phyloP scores from a whole-genome alignment of 441 rosid species.

The Brassica balearica region DNA sequence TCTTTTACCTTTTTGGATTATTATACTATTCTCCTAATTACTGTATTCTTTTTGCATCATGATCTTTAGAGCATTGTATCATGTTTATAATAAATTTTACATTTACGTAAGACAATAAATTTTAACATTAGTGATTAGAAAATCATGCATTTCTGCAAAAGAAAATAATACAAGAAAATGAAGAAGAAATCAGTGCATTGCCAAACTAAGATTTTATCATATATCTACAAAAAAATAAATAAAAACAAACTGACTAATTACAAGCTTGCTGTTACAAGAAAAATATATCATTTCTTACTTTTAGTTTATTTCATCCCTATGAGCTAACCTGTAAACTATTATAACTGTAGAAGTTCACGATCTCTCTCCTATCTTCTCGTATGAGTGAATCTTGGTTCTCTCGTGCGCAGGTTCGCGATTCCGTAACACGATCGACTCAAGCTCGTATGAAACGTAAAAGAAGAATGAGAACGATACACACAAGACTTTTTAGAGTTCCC shows the following conservation, averaged over 20 bases:
- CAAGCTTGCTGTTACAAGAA: conserved; percentile 30
- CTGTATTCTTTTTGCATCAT: not conserved
- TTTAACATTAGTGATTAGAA: not conserved
- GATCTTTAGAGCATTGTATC: not conserved
- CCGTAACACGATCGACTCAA: too few species aligned
- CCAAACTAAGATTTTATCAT: not conserved
- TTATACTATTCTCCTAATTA: not conserved
- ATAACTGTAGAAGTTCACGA: too few species aligned
- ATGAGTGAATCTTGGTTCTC: too few species aligned
- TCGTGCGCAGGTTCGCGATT: too few species aligned
- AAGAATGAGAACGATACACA: too few species aligned
- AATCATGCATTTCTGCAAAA: conserved; percentile 17
- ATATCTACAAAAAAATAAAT: conserved; percentile 1
- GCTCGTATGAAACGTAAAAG: too few species aligned
- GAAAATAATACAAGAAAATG: not conserved
- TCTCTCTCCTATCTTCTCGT: too few species aligned
- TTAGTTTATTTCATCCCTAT: not conserved
- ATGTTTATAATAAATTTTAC: not conserved
- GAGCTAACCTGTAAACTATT: not conserved
- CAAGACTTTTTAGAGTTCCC: too few species aligned
- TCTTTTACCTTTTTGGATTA: not conserved
- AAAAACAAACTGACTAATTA: conserved; percentile 1
- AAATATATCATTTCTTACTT: not conserved
- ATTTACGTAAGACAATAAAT: not conserved
- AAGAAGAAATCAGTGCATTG: conserved; percentile 17